Conservation (phyloP, 306 rosid genomes). For the Albizia julibrissin region DNA sequence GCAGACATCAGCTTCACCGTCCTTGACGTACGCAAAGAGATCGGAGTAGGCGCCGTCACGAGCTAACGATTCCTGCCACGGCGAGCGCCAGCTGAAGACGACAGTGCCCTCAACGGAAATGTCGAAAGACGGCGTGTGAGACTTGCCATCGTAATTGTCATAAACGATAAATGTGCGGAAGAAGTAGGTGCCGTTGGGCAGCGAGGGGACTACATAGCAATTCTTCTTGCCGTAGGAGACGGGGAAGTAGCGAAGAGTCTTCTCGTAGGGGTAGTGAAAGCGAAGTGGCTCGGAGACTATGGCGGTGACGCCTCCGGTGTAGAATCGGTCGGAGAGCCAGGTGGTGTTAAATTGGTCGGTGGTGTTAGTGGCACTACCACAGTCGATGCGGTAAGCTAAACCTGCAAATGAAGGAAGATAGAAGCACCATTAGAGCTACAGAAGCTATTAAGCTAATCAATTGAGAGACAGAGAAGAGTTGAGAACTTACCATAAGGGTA, state of each 20-base stretch:
- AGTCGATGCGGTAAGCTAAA: slow-evolving; percentile 68
- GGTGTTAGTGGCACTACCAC: slow-evolving; percentile 63
- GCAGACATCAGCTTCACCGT: slow-evolving; percentile 69
- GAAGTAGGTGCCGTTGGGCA: slow-evolving; percentile 70
- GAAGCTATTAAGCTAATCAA: slow-evolving; percentile 22
- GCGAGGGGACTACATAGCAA: slow-evolving; percentile 72
- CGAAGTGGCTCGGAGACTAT: slow-evolving; percentile 84
- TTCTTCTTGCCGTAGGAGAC: slow-evolving; percentile 81
- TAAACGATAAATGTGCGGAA: slow-evolving; percentile 86
- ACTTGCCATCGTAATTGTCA: slow-evolving; percentile 88
- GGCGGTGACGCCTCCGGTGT: slow-evolving; percentile 60
- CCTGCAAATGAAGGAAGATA: slow-evolving; percentile 35
- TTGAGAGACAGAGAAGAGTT: background rate
- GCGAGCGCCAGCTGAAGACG: slow-evolving; percentile 91
- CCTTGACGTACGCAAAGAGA: slow-evolving; percentile 56
- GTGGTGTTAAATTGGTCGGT: slow-evolving; percentile 62
- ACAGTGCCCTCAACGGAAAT: slow-evolving; percentile 69
- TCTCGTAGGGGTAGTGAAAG: slow-evolving; percentile 65
- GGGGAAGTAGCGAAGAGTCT: slow-evolving; percentile 85
- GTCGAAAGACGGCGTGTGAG: slow-evolving; percentile 87
- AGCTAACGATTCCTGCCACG: slow-evolving; percentile 67
- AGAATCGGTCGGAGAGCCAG: slow-evolving; percentile 87
- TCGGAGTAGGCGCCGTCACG: slow-evolving; percentile 83
- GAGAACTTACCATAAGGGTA: slow-evolving; percentile 54
- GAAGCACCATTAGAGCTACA: slow-evolving; percentile 27